phyloP scores from a whole-genome alignment of 345 rosid species.

The Camelina hispida region DNA sequence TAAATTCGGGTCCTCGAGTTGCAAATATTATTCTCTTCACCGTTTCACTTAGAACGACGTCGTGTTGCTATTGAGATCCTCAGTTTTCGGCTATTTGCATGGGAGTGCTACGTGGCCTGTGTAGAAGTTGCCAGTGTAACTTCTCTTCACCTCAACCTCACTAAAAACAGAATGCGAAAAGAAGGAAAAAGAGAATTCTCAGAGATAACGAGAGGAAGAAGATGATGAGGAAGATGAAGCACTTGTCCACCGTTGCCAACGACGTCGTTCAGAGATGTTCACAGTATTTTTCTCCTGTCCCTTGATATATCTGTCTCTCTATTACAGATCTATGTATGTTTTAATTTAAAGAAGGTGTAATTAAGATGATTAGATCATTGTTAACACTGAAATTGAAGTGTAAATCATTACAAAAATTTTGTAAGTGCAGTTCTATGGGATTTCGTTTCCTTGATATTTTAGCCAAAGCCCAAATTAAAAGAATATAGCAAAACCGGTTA shows the following conservation, averaged over 20 bases:
- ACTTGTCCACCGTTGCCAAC: conserved; percentile 78
- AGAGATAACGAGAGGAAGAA: conserved; percentile 19
- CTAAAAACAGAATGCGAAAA: conserved; percentile 28
- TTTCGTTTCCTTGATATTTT: neutral
- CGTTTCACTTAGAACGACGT: neutral
- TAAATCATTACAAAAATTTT: neutral
- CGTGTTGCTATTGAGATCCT: neutral
- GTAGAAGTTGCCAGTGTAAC: conserved; percentile 36
- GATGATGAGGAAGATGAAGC: conserved; percentile 59
- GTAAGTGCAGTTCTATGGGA: neutral
- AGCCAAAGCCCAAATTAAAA: too few relatives aligned
- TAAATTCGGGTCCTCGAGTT: neutral
- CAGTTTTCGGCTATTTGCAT: conserved; percentile 40
- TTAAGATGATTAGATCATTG: too few relatives aligned
- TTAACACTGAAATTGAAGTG: neutral
- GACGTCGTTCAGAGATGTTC: conserved; percentile 70
- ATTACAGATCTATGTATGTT: conserved; percentile 23
- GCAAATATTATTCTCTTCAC: neutral
- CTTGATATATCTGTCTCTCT: neutral
- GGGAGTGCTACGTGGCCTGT: conserved; percentile 35
- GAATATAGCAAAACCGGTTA: neutral
- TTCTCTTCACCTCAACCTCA: conserved; percentile 18
- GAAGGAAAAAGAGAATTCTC: neutral
- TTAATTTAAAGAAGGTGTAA: neutral
- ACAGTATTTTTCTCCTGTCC: conserved; percentile 46